phyloP scores from a whole-genome alignment of 805 yeast genomes.

The Pichia membranifaciens region DNA sequence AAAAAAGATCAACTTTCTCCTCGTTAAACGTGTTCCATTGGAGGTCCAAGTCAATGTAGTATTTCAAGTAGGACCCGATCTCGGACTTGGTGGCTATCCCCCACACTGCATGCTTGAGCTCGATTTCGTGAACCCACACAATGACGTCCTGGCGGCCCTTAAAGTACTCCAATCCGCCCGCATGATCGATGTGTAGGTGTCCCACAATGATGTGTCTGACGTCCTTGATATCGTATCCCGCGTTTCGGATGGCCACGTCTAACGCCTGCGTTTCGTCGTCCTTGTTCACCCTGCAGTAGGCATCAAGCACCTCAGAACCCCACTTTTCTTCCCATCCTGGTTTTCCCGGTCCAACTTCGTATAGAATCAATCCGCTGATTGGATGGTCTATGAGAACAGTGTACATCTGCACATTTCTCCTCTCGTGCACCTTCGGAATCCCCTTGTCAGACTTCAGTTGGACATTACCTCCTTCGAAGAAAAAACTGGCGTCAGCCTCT shows the following conservation, averaged over 20 bases:
- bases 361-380: conserved; percentile 3
- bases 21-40: conserved; percentile 5
- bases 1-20: not conserved
- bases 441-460: not conserved
- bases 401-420: conserved; percentile 4
- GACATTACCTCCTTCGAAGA: conserved; percentile 5
- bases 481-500: conserved; percentile 3
- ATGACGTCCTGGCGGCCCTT: conserved; percentile 1
- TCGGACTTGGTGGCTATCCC: conserved; percentile 7
- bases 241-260: conserved; percentile 4
- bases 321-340: conserved; percentile 5
- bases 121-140: conserved; percentile 5
- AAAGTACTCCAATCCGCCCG: conserved; percentile 5
- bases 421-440: not conserved
- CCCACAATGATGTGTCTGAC: conserved; percentile 4
- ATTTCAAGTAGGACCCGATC: conserved; percentile 5
- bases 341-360: conserved; percentile 7
- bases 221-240: conserved; percentile 2
- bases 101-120: conserved; percentile 6
- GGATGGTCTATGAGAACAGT: conserved; percentile 5
- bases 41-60: conserved; percentile 6
- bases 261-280: conserved; percentile 4
- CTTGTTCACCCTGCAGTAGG: conserved; percentile 3
- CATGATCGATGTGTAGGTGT: conserved; percentile 6
- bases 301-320: conserved; percentile 3